Evolutionary conservation across 2,329 filamentous ascomycete species (phyloP).

Genomic region (Cordyceps militaris): DNA sequence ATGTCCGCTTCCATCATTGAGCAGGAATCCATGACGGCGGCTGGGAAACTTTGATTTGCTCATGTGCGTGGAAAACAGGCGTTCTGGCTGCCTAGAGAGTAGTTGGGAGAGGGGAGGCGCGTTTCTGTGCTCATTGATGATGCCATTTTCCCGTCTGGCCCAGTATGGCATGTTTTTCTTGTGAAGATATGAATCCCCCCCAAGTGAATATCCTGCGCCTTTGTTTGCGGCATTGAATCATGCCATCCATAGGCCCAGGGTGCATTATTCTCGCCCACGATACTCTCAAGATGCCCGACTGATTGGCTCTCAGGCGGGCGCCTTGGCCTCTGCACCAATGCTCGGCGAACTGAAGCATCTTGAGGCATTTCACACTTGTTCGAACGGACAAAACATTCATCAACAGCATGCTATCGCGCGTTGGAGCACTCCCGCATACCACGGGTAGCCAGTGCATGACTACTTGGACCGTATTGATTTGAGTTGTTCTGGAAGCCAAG

Average conservation of each 20-base stretch:
- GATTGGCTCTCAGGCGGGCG: not conserved
- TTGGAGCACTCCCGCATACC: not conserved
- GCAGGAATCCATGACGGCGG: constrained; percentile 6
- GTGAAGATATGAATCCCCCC: not conserved
- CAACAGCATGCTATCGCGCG: not conserved
- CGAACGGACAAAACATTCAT: no score
- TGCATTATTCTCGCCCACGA: not conserved
- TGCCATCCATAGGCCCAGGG: not conserved
- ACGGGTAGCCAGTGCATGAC: not conserved
- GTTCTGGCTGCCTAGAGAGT: no score
- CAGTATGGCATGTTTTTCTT: no score
- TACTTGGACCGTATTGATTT: not conserved
- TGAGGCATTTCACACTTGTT: no score
- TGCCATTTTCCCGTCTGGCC: no score
- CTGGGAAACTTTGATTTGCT: not conserved
- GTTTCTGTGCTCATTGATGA: no score
- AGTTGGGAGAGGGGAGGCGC: no score
- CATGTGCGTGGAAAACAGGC: not conserved
- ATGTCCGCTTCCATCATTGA: not conserved
- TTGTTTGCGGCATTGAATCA: not conserved
- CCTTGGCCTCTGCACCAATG: not conserved
- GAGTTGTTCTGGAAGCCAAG: not conserved
- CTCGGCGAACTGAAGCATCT: not conserved
- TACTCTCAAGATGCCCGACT: not conserved
- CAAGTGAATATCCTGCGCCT: not conserved